Evolutionary conservation across 345 rosid genomes (phyloP), one percentile per base, ranked within the genome.

Genomic region (Citrus reticulata): DNA sequence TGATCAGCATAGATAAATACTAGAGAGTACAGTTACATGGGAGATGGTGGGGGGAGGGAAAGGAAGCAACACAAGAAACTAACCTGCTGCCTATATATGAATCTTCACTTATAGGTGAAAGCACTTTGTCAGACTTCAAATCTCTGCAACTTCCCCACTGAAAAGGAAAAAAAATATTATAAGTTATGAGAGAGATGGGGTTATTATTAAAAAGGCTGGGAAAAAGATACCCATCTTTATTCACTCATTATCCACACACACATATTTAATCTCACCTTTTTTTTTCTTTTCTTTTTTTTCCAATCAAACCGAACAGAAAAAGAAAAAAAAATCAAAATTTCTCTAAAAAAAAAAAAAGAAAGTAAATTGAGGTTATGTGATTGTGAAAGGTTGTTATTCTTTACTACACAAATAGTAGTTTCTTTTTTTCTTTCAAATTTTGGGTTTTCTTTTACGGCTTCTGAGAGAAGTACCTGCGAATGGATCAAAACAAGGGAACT

Each of bases 71-170:
- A 58, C 39, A 35, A 37, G 59, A 67, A 73, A 80, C 80, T 58
- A 68, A 86, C 80, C 80, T 76, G 73, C 75, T 79, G 68, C 70
- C 24, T 69, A 55, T 66, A 65, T 24, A 22, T 30, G 63, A 9
- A 70, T 78, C 82, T 63, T 68, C 74, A 69, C 39, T 35, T n/a
- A 35, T 22, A 22, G 59, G 54, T 32, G 72, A 73, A 68, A 77
- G 80, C 81, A 74, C 78, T 83, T 85, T 91, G 93, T 90, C 92
- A 89, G 91, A 84, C 86, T 80, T 81, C 66, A 78, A 75, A 79
- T 86, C 90, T 91, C 91, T 90, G 94, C 95, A 86, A 87, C 88
- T 85, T 78, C 78, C 78, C 77, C 37, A 78, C 86, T 77, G 82
- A 86, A 80, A 86, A 85, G 79, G 83, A 77, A 51, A 84, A 84